Conservation (phyloP, 164 flowering plant genomes). For the Hamamelis virginiana region DNA sequence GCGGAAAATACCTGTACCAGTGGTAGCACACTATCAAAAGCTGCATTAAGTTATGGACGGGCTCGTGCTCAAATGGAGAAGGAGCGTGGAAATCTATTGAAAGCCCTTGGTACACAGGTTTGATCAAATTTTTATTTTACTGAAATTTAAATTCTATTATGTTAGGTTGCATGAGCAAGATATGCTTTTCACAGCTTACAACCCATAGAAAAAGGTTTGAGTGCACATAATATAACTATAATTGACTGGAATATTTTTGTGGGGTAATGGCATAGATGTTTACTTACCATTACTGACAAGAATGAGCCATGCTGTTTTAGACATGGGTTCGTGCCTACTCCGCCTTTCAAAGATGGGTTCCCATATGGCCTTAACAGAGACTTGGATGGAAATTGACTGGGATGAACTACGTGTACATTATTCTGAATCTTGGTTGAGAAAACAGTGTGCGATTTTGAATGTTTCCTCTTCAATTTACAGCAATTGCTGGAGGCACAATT, state of each 20-base stretch:
- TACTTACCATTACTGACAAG: background rate
- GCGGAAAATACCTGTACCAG: conserved; percentile 85
- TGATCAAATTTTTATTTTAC: conserved; percentile 10
- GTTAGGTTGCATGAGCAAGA: background rate
- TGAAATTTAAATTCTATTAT: background rate
- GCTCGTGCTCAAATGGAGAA: conserved; percentile 87
- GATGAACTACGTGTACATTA: background rate
- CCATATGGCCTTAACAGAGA: background rate
- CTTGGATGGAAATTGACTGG: background rate
- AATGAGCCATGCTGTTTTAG: background rate
- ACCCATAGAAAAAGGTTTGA: background rate
- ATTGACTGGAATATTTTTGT: background rate
- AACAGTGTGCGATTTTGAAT: background rate
- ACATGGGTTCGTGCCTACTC: background rate
- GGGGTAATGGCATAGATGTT: too few species aligned
- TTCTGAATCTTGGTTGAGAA: background rate
- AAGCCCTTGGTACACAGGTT: conserved; percentile 93
- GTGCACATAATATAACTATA: background rate
- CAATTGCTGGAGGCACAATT: background rate
- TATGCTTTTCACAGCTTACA: background rate
- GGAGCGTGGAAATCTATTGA: conserved; percentile 73
- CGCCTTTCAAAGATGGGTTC: background rate
- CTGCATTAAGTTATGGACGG: conserved; percentile 61
- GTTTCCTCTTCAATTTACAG: background rate
- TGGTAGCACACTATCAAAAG: conserved; percentile 74